Evolutionary conservation across 2,329 filamentous ascomycete genomes (phyloP).

Genomic region (Ophiostoma pallidulum): DNA sequence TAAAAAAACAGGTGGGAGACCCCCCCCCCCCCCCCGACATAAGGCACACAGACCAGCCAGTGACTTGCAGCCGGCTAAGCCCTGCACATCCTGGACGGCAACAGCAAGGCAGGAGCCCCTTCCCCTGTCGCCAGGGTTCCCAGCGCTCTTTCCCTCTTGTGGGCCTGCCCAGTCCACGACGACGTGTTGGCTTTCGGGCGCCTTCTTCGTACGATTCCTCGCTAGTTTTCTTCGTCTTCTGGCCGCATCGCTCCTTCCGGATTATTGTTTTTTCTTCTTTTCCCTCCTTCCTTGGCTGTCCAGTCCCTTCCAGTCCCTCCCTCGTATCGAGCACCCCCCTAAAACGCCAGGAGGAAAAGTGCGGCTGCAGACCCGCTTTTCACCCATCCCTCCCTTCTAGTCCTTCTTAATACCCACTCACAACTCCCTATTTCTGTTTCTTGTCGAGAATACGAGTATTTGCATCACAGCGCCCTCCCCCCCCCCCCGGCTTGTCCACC

Average conservation of each 20-base stretch:
- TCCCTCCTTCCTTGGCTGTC: neutral
- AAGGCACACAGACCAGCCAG: constrained; percentile 1
- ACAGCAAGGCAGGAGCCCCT: constrained; percentile 4
- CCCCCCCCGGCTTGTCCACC: no score
- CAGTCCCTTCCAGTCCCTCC: neutral
- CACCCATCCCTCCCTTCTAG: neutral
- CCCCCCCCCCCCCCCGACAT: no score
- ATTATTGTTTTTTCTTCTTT: neutral
- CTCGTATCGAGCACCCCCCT: constrained; percentile 9
- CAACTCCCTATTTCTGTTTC: no score
- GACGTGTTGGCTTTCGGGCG: neutral
- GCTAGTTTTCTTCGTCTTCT: neutral
- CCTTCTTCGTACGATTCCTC: neutral
- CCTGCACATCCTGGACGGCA: constrained; percentile 4
- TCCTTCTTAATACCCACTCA: no score
- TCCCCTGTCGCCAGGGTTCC: constrained; percentile 1
- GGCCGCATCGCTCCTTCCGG: neutral
- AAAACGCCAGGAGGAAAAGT: constrained; percentile 11
- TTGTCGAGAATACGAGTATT: no score
- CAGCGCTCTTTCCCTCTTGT: constrained; percentile 1
- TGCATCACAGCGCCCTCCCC: no score
- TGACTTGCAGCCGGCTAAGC: neutral
- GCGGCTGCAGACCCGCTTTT: constrained; percentile 9
- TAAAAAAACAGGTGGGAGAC: neutral
- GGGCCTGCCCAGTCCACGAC: neutral